Percentiles rank a stretch among this genome's conserved stretches.
These are phyloP conservation scores for Rubroboletus satanas DNA, from an alignment of 768 basidiomycete species.

Conservation along the genomic window DNA sequence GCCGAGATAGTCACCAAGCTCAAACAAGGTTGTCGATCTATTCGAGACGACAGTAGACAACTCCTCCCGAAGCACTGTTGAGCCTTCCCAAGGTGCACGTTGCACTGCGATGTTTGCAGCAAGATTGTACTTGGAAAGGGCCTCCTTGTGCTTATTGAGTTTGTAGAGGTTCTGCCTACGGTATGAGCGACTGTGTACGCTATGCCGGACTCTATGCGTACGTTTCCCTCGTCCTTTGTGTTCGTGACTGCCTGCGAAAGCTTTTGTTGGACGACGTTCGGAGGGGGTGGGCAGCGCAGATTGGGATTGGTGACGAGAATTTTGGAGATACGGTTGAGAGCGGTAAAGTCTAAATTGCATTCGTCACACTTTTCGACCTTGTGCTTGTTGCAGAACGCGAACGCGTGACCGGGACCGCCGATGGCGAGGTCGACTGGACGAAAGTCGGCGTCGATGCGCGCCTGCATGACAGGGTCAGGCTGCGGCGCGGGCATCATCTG, in stretches of 20 bases:
- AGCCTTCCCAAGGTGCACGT: conserved; percentile 88
- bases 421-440: conserved; percentile 53
- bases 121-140: conserved; percentile 74
- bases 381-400: conserved; percentile 64
- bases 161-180: conserved; percentile 70
- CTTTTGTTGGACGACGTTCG: conserved; percentile 70
- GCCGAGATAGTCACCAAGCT: conserved; percentile 67
- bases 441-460: conserved; percentile 73
- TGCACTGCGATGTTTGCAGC: conserved; percentile 74
- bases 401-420: conserved; percentile 46
- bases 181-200: conserved; percentile 7
- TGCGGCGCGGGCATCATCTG: conserved; percentile 43
- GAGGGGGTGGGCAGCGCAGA: conserved; percentile 76
- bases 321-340: conserved; percentile 72
- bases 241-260: conserved; percentile 68
- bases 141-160: conserved; percentile 58
- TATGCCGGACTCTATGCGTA: conserved; percentile 38
- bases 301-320: conserved; percentile 66
- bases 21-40: conserved; percentile 82
- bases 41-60: conserved; percentile 88
- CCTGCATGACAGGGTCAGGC: conserved; percentile 72
- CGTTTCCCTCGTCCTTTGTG: conserved; percentile 95
- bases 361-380: conserved; percentile 67
- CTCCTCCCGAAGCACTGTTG: conserved; percentile 81
- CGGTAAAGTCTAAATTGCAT: conserved; percentile 70